A percentile compares a stretch with the other conserved stretches of the same genome.
Evolutionary conservation across 108 stramenopile species (phyloP).

Genomic region (Fragilariopsis cylindrus): DNA sequence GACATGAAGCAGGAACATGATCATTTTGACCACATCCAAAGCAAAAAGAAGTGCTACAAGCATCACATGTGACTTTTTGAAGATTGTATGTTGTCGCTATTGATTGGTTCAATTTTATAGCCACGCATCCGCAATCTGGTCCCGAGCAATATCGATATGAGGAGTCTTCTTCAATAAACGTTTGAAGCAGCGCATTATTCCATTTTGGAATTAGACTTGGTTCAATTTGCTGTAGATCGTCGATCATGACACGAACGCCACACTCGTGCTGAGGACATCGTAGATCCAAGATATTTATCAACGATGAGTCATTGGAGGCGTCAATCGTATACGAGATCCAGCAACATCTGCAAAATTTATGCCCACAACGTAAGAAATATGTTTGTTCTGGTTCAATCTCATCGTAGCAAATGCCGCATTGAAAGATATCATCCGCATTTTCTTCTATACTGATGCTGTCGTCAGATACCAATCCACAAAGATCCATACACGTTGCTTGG

Average conservation of each 20-base stretch:
- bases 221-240: conserved; percentile 12
- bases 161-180: conserved; percentile 24
- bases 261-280: conserved; percentile 34
- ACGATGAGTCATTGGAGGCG: neutral
- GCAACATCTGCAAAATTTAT: conserved; percentile 39
- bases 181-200: neutral
- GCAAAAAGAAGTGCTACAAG: conserved; percentile 30
- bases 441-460: neutral
- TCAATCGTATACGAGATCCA: conserved; percentile 23
- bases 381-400: conserved; percentile 3
- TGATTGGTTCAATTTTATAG: neutral
- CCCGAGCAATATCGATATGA: conserved; percentile 32
- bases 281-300: neutral
- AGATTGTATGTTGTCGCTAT: neutral
- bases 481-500: neutral
- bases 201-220: conserved; percentile 7
- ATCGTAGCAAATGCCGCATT: conserved; percentile 36
- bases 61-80: conserved; percentile 12
- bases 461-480: conserved; percentile 6
- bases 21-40: conserved; percentile 27
- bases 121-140: conserved; percentile 26
- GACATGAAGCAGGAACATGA: conserved; percentile 34
- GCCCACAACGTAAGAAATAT: conserved; percentile 27
- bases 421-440: neutral
- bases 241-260: conserved; percentile 3